Evolutionary conservation across 1,139 yeast species (phyloP).

Genomic region (Saccharomyces hybrid): DNA sequence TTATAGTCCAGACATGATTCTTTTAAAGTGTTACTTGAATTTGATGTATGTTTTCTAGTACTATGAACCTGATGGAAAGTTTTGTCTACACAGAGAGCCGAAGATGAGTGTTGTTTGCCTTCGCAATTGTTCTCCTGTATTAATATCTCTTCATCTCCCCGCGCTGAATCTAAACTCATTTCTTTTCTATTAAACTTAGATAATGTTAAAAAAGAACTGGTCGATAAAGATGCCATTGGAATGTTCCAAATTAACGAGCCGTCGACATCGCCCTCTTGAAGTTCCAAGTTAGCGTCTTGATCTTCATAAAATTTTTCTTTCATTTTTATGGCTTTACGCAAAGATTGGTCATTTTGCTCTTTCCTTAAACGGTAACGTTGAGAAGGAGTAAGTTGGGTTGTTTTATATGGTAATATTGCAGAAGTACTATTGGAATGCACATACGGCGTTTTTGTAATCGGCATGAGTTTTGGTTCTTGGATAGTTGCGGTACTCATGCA

Average conservation of each 20-base stretch:
- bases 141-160: background rate
- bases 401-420: constrained; percentile 15
- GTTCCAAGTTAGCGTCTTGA: constrained; percentile 18
- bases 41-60: background rate
- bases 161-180: constrained; percentile 4
- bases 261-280: constrained; percentile 24
- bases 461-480: background rate
- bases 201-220: constrained; percentile 29
- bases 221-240: constrained; percentile 37
- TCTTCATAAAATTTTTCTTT: constrained; percentile 37
- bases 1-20: constrained; percentile 12
- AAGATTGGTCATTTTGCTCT: constrained; percentile 29
- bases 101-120: constrained; percentile 1
- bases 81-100: background rate
- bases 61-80: background rate
- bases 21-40: constrained; percentile 2
- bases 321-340: constrained; percentile 27
- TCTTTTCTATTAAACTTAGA: constrained; percentile 8
- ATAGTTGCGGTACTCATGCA: background rate
- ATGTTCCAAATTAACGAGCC: constrained; percentile 39
- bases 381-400: constrained; percentile 32
- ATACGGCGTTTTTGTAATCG: background rate
- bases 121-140: constrained; percentile 9
- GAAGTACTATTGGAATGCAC: constrained; percentile 20
- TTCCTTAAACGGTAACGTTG: constrained; percentile 33